Base-by-base conservation (phyloP, 495 filamentous ascomycete species). In the Lasiosphaeria miniovina region DNA sequence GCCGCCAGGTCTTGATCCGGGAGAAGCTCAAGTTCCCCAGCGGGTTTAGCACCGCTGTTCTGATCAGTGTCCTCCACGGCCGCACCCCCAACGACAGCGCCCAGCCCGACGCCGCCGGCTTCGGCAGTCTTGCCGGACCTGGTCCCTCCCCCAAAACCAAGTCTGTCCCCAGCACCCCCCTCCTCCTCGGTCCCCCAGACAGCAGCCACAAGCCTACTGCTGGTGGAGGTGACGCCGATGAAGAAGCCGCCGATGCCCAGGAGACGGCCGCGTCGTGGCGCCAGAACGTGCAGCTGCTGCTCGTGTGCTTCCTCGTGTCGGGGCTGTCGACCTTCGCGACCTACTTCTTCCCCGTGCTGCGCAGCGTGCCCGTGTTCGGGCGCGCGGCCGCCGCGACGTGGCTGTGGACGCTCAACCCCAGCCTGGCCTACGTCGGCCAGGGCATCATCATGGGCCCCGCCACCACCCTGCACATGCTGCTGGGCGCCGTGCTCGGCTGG, bases 331-430 rank as follows among this genome's bases (percentile, higher is more conserved):
- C 95, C 1, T 74, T 98, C n/a, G 80, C 86, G 14, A 92, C 91
- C 0, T 98, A 96, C 69, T 98, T 98, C 71, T 80, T 97, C 36
- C 95, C 94, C 0, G 77, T 93, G 40, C 75, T 97, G 34, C 86
- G 90, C 17, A 85, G 90, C 64, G 77, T 98, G 41, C 94, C 95
- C 4, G 77, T 98, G 40, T 89, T 98, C 63, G 94, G 94, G 0
- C 70, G 82, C 1, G 71, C 80, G 6, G 81, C 95, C 8, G 93
- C 91, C 0, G 71, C 79, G 14, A 85, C 86, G 24, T 98, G 93
- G 93, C 79, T 98, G 3, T 99, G 94, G 94, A 93, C 89, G 15
- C 80, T 99, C 12, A 99, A 99, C 60, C 94, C 95, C 5, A 94
- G 90, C 49, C 87, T 95, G 33, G 94, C 94, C 34, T 98, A 99